Evolutionary conservation across 2,329 filamentous ascomycete genomes (phyloP).

Genomic region (Trichoderma sp.): DNA sequence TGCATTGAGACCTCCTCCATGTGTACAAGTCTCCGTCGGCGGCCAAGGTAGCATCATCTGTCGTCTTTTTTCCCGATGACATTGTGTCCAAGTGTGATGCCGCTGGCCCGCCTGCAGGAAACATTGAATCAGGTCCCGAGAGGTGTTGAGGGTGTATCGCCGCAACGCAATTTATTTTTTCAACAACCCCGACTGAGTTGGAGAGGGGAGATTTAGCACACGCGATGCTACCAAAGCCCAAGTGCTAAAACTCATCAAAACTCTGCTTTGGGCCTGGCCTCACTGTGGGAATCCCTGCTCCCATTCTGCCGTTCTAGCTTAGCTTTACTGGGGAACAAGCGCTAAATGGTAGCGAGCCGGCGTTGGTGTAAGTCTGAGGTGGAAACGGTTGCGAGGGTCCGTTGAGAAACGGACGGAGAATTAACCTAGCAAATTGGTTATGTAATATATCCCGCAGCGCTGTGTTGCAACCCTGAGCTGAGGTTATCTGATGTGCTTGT

Average conservation of each 20-base stretch:
- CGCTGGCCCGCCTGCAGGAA: neutral
- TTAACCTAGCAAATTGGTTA: neutral
- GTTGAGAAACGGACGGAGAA: neutral
- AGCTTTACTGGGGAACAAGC: neutral
- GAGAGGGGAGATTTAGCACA: neutral
- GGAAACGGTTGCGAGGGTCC: neutral
- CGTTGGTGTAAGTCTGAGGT: neutral
- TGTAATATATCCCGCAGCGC: neutral
- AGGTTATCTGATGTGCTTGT: neutral
- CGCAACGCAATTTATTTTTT: neutral
- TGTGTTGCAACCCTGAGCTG: neutral
- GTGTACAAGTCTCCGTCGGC: slow-evolving; percentile 1
- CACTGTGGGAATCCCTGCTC: neutral
- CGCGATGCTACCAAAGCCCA: neutral
- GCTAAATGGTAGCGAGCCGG: neutral
- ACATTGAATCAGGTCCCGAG: slow-evolving; percentile 6
- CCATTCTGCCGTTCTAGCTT: neutral
- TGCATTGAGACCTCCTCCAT: neutral
- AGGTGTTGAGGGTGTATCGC: neutral
- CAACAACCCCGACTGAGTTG: neutral
- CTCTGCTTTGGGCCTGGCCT: neutral
- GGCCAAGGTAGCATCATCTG: neutral
- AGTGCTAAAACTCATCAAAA: neutral
- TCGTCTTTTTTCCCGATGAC: neutral
- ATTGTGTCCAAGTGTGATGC: neutral